Conservation (phyloP, 805 yeast species). For the Metschnikowia reukaufii region DNA sequence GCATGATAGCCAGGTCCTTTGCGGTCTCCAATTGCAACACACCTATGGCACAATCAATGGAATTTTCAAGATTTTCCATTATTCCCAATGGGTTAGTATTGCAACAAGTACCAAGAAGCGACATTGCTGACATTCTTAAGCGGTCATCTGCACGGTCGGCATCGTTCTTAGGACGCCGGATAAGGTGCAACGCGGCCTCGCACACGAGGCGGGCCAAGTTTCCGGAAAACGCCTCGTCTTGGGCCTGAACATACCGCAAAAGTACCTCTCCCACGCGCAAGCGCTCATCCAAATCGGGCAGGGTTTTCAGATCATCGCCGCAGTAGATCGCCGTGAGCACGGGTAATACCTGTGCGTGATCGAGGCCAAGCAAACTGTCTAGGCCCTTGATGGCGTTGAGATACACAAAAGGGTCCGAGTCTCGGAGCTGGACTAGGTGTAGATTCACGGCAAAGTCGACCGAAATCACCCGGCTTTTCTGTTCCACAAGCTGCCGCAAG, state of each 20-base stretch:
- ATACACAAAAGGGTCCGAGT: constrained; percentile 84
- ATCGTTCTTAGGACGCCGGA: constrained; percentile 27
- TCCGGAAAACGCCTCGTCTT: constrained; percentile 51
- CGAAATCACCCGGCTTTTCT: constrained; percentile 50
- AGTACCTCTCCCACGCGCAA: constrained; percentile 82
- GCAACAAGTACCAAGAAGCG: constrained; percentile 74
- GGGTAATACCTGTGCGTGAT: constrained; percentile 36
- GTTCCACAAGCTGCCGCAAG: constrained; percentile 54
- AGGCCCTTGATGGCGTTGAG: constrained; percentile 81
- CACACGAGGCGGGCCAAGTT: constrained; percentile 43
- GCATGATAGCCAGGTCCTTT: constrained; percentile 52
- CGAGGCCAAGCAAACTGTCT: constrained; percentile 53
- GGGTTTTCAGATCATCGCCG: background rate
- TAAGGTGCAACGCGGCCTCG: constrained; percentile 39
- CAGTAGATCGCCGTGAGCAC: constrained; percentile 36
- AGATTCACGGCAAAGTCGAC: constrained; percentile 57
- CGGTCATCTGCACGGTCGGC: constrained; percentile 50
- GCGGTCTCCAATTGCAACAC: constrained; percentile 58
- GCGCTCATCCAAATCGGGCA: constrained; percentile 58
- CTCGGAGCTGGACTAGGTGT: constrained; percentile 64
- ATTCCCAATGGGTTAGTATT: constrained; percentile 58
- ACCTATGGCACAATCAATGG: constrained; percentile 77
- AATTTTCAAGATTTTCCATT: constrained; percentile 46
- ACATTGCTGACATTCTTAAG: constrained; percentile 82
- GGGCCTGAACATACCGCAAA: constrained; percentile 51